Base-by-base conservation (phyloP, 768 basidiomycete genomes). In the Leccinum rimulosum region DNA sequence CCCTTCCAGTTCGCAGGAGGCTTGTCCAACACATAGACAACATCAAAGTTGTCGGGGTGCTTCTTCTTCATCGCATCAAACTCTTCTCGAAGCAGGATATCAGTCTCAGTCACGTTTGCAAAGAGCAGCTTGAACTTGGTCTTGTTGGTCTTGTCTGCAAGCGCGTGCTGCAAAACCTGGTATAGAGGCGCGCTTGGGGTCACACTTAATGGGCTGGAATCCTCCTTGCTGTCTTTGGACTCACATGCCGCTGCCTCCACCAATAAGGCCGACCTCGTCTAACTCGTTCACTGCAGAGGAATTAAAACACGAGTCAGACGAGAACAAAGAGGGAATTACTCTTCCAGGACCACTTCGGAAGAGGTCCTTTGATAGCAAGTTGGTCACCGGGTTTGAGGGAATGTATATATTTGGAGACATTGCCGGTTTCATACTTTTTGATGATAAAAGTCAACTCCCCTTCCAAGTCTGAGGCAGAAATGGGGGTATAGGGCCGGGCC, bases 41-140 rank as follows among this genome's bases (percentile, higher is more conserved):
- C 79, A 60, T 94, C 84, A 69, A 98, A 82, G 62, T 77, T 87
- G 52, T 84, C 73, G 10, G 89, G 87, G 74, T 87, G 77, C 63
- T 85, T 82, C 67, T 82, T 82, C 76, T 85, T 82, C 67, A 91
- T 77, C 8, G 73, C 74, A 60, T 93, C 91, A 62, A 93, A 80
- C 65, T 89, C 86, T 68, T 89, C 82, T 54, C 87, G 85, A 61
- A 96, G 83, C 55, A 95, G 85, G 62, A 99, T 97, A 70, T 99
- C 97, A 55, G 83, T 79, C 70, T 94, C 92, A 14, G 93, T 84
- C 40, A 94, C 82, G 73, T 98, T 98, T 40, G 91, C 87, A 75
- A 91, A 98, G 66, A 99, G 77, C 56, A 98, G 80, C 50, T 88
- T 96, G 80, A 93, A 97, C 67, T 94, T 94, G 61, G 97, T 98